Evolutionary conservation across 192 early-diverging fungal genomes (phyloP), one percentile per base, ranked within the genome.

Genomic region (Backusella parvicylindrica): DNA sequence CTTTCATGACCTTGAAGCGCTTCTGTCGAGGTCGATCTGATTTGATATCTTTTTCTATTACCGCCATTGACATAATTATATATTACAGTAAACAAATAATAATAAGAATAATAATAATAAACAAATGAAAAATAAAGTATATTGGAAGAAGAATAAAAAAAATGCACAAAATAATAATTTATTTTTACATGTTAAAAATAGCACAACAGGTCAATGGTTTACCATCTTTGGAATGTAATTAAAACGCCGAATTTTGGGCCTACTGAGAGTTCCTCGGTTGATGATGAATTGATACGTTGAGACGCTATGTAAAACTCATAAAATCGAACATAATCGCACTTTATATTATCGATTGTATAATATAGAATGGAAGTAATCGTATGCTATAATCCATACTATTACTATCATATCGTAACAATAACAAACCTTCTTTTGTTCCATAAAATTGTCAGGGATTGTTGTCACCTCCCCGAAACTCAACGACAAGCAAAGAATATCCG

Each of bases 1-100:
- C 80, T 71, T 64, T 74, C 7, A 75, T 76, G 23, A 81, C 80
- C 47, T 81, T 81, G 40, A 81, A 72, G 23, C 80, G 60, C 41
- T 80, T 80, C 21, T 74, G 67, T 4, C 66, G 65, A 53, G 74
- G 68, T 38, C 23, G 49, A 50, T 50, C 49, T 50, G 49, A 50
- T 50, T 50, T 50, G 49, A n/a, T 50, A 50, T 50, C 49, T 50
- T 50, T 50, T 50, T 50, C 49, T 50, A 50, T 21, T 16, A 50
- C 49, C 6, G n/a, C 49, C 6, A 18, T 50, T 50, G 49, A 50
- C 49, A 50, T 50, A n/a, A 50, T 18, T 50, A 21, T 50, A 50
- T 50, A 9, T 50, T 50, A 50, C 49, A 50, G n/a, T 50, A 50
- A 50, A 50, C 49, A 50, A 50, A 50, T n/a, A 50, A 50, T 21